Base-by-base conservation (phyloP, 345 rosid species). In the Theobroma cacao region DNA sequence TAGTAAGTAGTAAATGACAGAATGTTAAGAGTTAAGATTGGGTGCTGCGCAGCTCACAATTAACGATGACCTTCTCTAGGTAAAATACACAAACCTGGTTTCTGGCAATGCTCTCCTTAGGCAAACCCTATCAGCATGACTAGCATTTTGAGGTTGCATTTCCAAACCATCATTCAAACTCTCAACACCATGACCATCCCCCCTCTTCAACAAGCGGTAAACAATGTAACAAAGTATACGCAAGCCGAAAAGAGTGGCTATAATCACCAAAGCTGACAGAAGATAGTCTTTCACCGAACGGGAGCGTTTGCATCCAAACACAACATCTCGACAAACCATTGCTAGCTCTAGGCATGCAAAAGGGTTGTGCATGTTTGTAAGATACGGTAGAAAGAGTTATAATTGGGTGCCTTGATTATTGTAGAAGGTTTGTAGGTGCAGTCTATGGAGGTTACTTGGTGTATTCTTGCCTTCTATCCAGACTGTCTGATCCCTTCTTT, bases 311-410 rank as follows among this genome's bases (percentile, higher is more conserved):
- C 92, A 87, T 52, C 83, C 75, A 50, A 84, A 79, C 20, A 87
- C 11, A 55, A 79, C 33, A 56, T 84, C 84, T 15, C 80, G 75
- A 22, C 90, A 87, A 48, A 85, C 85, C 90, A 89, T 89, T 53
- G 76, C 5, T 47, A n/a, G n/a, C n/a, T n/a, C 24, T 33, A 36
- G 9, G 24, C 30, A 22, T 14, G 15, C 34, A 18, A 72, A 8
- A 7, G 30, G 18, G 7, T 70, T 70, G 12, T 7, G 17, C 14
- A 38, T 36, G 48, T 68, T n/a, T 41, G 36, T 0, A n/a, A 64
- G 18, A 36, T 58, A 56, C 33, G 17, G 41, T 38, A 26, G 20
- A 5, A 69, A 68, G 12, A 13, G n/a, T 15, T 17, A 9, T 52
- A 10, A 22, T n/a, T 1, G 20, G 68, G 66, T 76, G 59, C 78